These are phyloP conservation scores for Glomus cerebriforme DNA, from an alignment of 192 early-diverging fungal species.

Conservation along the genomic window DNA sequence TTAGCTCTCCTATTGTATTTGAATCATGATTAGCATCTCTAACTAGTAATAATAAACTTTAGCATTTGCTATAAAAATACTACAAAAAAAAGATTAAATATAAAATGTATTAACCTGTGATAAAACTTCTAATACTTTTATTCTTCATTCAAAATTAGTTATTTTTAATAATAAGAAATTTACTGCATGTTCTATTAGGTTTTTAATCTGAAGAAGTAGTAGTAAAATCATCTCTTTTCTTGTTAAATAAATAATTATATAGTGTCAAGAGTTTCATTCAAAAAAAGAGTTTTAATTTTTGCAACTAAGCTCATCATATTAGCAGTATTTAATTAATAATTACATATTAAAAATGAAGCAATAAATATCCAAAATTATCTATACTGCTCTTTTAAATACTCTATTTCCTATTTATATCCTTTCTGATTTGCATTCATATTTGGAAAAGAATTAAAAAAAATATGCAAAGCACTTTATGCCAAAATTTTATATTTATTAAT, in stretches of 20 bases:
- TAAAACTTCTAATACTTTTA: slow-evolving; percentile 25
- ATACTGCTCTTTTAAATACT: no score
- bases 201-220: not conserved
- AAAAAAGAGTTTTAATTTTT: slow-evolving; percentile 28
- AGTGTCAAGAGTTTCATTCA: slow-evolving; percentile 7
- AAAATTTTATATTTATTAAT: no score
- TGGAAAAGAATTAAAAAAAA: no score
- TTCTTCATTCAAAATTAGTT: slow-evolving; percentile 26
- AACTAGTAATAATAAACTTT: not conserved
- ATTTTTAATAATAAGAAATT: slow-evolving; percentile 10
- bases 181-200: slow-evolving; percentile 20
- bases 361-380: no score
- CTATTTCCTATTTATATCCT: no score
- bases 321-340: no score
- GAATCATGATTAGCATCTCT: no score
- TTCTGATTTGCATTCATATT: no score
- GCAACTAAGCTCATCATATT: slow-evolving; percentile 18
- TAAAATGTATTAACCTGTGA: slow-evolving; percentile 8
- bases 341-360: no score
- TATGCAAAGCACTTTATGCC: no score
- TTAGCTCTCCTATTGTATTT: no score
- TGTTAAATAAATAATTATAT: slow-evolving; percentile 25
- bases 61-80: slow-evolving; percentile 17
- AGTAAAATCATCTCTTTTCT: not conserved
- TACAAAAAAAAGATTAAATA: not conserved